Evolutionary conservation across 1,139 yeast genomes (phyloP).

Genomic region (Casaregolazyma suthepensis): DNA sequence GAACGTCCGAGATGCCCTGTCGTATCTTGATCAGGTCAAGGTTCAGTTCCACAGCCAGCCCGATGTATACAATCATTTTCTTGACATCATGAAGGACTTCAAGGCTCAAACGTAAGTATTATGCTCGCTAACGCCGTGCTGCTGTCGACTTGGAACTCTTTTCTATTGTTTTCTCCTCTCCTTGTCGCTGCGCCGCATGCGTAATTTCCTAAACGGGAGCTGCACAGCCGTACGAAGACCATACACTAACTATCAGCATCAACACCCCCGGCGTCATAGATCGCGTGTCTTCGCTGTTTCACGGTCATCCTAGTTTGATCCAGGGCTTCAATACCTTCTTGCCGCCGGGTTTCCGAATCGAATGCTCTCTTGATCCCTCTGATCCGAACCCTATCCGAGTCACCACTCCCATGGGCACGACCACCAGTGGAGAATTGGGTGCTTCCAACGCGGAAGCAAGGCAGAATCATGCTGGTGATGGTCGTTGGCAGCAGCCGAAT

Average conservation of each 20-base stretch:
- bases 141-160: background rate
- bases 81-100: conserved; percentile 98
- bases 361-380: conserved; percentile 81
- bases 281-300: conserved; percentile 80
- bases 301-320: conserved; percentile 87
- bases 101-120: conserved; percentile 69
- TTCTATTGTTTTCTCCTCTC: background rate
- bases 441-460: conserved; percentile 10
- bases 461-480: conserved; percentile 12
- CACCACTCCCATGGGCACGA: conserved; percentile 91
- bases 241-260: conserved; percentile 40
- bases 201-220: background rate
- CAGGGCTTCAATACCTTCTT: conserved; percentile 96
- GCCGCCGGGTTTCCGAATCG: conserved; percentile 95
- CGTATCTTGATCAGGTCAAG: conserved; percentile 93
- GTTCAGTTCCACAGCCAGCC: conserved; percentile 88
- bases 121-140: background rate
- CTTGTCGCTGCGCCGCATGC: background rate
- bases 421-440: conserved; percentile 44
- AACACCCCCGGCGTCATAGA: conserved; percentile 99
- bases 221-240: conserved; percentile 1
- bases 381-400: conserved; percentile 93
- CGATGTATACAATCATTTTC: conserved; percentile 89
- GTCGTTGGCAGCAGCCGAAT: conserved; percentile 9
- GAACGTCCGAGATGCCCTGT: conserved; percentile 92